Evolutionary conservation across 352 stramenopile species (phyloP).

Genomic region (Pythium apleroticum): DNA sequence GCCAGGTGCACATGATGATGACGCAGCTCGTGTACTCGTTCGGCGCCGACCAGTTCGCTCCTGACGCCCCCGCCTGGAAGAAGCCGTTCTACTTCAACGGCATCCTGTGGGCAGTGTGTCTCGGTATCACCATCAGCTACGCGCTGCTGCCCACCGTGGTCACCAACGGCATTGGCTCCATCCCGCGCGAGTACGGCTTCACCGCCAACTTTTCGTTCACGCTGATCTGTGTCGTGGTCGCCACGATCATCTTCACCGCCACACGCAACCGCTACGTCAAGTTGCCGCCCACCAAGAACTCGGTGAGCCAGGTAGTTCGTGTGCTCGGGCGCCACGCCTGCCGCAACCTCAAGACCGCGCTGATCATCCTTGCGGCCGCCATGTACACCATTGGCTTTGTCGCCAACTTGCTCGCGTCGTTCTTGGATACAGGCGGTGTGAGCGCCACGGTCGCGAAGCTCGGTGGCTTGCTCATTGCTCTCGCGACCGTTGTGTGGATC

Average conservation of each 20-base stretch:
- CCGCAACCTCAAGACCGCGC: background rate
- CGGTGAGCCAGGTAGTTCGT: conserved; percentile 17
- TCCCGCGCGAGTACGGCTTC: conserved; percentile 47
- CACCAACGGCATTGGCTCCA: conserved; percentile 38
- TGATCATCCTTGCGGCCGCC: conserved; percentile 18
- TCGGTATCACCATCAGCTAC: conserved; percentile 47
- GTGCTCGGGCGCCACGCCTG: conserved; percentile 3
- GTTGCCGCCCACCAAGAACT: conserved; percentile 25
- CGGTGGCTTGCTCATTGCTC: conserved; percentile 10
- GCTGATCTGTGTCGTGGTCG: conserved; percentile 19
- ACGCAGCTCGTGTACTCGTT: conserved; percentile 30
- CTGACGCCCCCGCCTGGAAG: conserved; percentile 16
- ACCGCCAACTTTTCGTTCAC: conserved; percentile 39
- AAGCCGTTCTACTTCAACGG: conserved; percentile 43
- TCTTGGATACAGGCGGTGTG: conserved; percentile 20
- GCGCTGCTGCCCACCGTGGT: conserved; percentile 45
- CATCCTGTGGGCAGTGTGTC: conserved; percentile 55
- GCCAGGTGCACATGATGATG: conserved; percentile 23
- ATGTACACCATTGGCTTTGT: conserved; percentile 20
- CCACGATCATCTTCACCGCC: conserved; percentile 14
- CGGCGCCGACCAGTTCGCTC: conserved; percentile 34
- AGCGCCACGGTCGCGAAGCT: conserved; percentile 10
- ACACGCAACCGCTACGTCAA: conserved; percentile 28
- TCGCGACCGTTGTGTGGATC: conserved; percentile 36
- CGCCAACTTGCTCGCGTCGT: conserved; percentile 28